These are phyloP conservation scores for Trichoderma hamatum DNA, from an alignment of 2,329 filamentous ascomycete species.

Conservation along the genomic window DNA sequence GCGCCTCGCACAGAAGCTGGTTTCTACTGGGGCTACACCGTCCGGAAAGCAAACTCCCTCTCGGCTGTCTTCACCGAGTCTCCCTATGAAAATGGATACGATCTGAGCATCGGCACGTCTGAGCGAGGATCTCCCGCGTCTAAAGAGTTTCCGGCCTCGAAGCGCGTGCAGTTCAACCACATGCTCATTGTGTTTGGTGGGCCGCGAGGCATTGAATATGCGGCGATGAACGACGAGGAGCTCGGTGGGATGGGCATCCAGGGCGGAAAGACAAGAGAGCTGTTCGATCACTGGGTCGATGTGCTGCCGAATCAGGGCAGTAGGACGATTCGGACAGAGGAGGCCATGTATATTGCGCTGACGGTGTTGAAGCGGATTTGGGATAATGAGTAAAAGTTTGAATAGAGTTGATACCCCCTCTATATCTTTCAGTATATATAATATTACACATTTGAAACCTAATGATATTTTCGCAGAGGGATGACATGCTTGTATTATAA, in stretches of 20 bases:
- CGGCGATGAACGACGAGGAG: constrained; percentile 63
- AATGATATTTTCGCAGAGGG: background rate
- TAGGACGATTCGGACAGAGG: constrained; percentile 80
- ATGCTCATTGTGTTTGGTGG: constrained; percentile 80
- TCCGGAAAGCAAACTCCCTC: constrained; percentile 67
- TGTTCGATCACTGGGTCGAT: constrained; percentile 87
- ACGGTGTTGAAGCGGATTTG: constrained; percentile 66
- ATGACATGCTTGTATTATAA: background rate
- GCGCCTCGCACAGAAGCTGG: constrained; percentile 73
- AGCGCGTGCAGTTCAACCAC: constrained; percentile 63
- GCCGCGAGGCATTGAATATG: constrained; percentile 76
- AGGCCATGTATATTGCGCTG: constrained; percentile 77
- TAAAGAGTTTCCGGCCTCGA: constrained; percentile 50
- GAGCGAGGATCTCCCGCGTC: constrained; percentile 66
- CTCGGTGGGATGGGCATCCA: constrained; percentile 64
- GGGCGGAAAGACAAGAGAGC: constrained; percentile 64
- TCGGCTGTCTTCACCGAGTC: constrained; percentile 78
- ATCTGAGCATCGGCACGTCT: constrained; percentile 80
- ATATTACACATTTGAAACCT: background rate
- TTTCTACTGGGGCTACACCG: constrained; percentile 84
- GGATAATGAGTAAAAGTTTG: constrained; percentile 38
- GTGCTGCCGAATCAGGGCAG: constrained; percentile 79
- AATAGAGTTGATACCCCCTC: constrained; percentile 18
- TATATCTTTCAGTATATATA: background rate
- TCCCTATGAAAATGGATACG: constrained; percentile 75